A percentile compares a stretch with the other conserved stretches of the same genome.
These are phyloP conservation scores for Coelastrella sp. DNA, from an alignment of 139 green algal species.

Conservation along the genomic window DNA sequence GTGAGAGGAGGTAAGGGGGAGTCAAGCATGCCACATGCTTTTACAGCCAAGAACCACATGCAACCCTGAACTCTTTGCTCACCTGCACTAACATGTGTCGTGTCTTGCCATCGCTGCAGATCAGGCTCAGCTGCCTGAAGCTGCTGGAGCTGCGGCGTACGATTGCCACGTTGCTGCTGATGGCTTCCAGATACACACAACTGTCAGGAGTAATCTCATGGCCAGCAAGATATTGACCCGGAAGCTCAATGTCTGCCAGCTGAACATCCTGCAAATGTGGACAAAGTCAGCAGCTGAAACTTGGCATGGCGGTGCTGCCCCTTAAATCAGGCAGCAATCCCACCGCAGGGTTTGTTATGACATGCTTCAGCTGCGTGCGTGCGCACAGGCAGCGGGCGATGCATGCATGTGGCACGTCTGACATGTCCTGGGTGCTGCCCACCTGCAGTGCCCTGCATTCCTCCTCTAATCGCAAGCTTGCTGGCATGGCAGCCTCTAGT, in stretches of 20 bases:
- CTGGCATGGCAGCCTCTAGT: constrained; percentile 86
- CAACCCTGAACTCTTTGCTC: neutral
- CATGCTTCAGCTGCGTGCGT: too few species aligned
- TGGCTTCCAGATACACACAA: constrained; percentile 84
- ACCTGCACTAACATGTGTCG: constrained; percentile 90
- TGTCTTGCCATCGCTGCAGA: constrained; percentile 86
- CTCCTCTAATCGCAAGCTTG: constrained; percentile 83
- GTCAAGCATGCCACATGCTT: too few species aligned
- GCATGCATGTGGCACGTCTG: too few species aligned
- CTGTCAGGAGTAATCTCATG: constrained; percentile 68
- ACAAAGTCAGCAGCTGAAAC: neutral
- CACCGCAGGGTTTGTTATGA: too few species aligned
- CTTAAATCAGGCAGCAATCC: too few species aligned
- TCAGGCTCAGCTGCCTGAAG: constrained; percentile 78
- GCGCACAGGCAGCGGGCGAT: too few species aligned
- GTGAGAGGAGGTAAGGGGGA: too few species aligned
- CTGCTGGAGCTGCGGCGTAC: constrained; percentile 87
- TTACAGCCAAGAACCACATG: neutral
- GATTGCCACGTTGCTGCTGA: constrained; percentile 84
- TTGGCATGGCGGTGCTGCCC: too few species aligned
- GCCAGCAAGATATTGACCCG: constrained; percentile 78
- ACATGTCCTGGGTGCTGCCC: neutral
- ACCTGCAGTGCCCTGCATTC: constrained; percentile 78
- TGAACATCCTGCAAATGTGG: constrained; percentile 68
- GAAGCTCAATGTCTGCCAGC: constrained; percentile 92